A percentile compares a stretch with the other conserved stretches of the same genome.
Conservation (phyloP, 495 filamentous ascomycete genomes). For the Penicillium robsamsonii region DNA sequence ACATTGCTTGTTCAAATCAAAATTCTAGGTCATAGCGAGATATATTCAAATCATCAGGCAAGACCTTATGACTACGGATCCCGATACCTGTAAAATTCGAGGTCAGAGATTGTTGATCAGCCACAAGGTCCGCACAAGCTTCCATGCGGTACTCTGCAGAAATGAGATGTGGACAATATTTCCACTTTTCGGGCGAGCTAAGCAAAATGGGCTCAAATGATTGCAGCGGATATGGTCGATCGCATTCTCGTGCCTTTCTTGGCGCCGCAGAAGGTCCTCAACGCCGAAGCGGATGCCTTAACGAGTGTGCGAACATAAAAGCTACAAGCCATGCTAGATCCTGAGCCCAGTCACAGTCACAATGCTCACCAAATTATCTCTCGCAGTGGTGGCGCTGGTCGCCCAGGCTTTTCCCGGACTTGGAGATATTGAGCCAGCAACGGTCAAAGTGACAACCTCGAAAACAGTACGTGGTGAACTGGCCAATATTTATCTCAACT, state of each 20-base stretch:
- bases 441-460: conserved; percentile 9
- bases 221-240: neutral
- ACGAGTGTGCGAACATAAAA: neutral
- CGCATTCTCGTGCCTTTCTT: neutral
- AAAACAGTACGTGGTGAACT: conserved; percentile 8
- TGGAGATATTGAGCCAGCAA: conserved; percentile 1
- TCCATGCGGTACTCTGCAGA: conserved; percentile 4
- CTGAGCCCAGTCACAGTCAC: neutral
- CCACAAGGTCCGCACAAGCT: conserved; percentile 5
- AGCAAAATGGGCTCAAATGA: neutral
- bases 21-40: too few relatives aligned
- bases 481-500: conserved; percentile 13
- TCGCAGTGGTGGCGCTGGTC: conserved; percentile 4
- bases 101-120: neutral
- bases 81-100: neutral
- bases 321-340: neutral
- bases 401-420: conserved; percentile 9
- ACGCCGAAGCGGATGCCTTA: neutral
- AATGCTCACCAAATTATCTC: conserved; percentile 6
- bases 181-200: neutral
- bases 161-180: neutral
- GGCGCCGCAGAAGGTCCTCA: conserved; percentile 10
- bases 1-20: too few relatives aligned
- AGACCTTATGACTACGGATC: too few relatives aligned
- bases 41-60: too few relatives aligned